A percentile compares a stretch with the other conserved stretches of the same genome.
These are phyloP conservation scores for Mycena rebaudengoi DNA, from an alignment of 768 basidiomycete genomes.

Conservation along the genomic window DNA sequence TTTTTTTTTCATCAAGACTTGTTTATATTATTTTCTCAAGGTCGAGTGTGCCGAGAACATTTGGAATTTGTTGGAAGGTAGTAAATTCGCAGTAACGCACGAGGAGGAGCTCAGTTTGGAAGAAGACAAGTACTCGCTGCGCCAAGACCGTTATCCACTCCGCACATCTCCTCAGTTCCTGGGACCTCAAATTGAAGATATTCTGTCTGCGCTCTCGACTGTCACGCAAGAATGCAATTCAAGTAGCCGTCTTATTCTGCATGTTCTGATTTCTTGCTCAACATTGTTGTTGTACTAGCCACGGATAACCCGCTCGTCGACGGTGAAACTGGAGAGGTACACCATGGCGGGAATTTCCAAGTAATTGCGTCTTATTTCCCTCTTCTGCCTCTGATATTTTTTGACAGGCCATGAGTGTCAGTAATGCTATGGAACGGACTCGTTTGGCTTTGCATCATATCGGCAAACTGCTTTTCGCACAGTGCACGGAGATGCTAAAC, in stretches of 20 bases:
- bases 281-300: constrained; percentile 49
- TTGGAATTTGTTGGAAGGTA: constrained; percentile 66
- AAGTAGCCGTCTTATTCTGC: constrained; percentile 56
- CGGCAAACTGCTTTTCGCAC: constrained; percentile 75
- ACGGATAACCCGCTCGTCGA: constrained; percentile 88
- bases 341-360: constrained; percentile 80
- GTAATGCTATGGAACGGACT: constrained; percentile 87
- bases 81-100: constrained; percentile 63
- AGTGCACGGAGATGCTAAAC: constrained; percentile 79
- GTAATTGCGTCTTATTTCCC: constrained; percentile 46
- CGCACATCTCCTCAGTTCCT: constrained; percentile 81
- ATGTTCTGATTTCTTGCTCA: neutral
- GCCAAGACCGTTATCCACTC: constrained; percentile 79
- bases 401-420: constrained; percentile 84
- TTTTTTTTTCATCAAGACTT: neutral
- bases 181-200: constrained; percentile 82
- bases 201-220: constrained; percentile 64
- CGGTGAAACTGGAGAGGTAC: constrained; percentile 66
- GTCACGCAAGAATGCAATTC: constrained; percentile 82
- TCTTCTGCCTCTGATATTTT: constrained; percentile 74
- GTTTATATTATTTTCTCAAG: constrained; percentile 31
- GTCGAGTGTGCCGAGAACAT: constrained; percentile 75
- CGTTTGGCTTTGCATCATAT: constrained; percentile 76
- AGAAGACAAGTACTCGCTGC: constrained; percentile 72
- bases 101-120: constrained; percentile 73